Evolutionary conservation across 768 basidiomycete species (phyloP).

Genomic region (Mycena galopus): DNA sequence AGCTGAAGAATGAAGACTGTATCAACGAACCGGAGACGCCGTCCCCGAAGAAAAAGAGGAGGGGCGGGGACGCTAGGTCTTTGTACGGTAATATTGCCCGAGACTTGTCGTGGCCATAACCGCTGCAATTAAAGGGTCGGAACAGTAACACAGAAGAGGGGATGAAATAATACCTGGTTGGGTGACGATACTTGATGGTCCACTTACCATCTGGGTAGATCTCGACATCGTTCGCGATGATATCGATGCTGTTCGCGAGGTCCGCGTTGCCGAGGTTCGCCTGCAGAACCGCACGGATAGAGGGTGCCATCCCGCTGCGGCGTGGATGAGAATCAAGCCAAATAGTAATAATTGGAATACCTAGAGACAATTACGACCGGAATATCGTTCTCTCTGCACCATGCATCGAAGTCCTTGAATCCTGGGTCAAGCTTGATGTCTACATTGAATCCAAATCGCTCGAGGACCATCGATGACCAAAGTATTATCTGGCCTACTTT

Average conservation of each 20-base stretch:
- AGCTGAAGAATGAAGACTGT: too few relatives aligned
- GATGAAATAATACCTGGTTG: conserved; percentile 73
- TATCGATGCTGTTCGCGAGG: conserved; percentile 81
- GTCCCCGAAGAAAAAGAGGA: conserved; percentile 97
- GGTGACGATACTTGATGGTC: conserved; percentile 90
- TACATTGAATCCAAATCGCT: conserved; percentile 45
- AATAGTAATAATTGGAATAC: conserved; percentile 50
- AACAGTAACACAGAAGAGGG: neutral
- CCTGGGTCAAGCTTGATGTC: conserved; percentile 90
- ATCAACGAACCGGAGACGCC: conserved; percentile 85
- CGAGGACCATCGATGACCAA: conserved; percentile 7
- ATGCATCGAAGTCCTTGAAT: conserved; percentile 89
- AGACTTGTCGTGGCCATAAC: conserved; percentile 96
- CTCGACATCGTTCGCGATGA: conserved; percentile 93
- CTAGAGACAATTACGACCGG: conserved; percentile 96
- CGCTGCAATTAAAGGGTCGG: conserved; percentile 54
- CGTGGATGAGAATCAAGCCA: neutral
- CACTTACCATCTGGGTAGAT: conserved; percentile 76
- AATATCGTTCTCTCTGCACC: conserved; percentile 84
- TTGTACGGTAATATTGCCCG: conserved; percentile 94
- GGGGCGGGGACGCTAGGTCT: conserved; percentile 76
- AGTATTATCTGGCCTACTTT: conserved; percentile 62
- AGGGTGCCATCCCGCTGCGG: conserved; percentile 89
- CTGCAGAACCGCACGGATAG: conserved; percentile 93
- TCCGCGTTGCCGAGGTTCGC: conserved; percentile 82